Evolutionary conservation across 2,329 filamentous ascomycete genomes (phyloP), one percentile per base, ranked within the genome.

Genomic region (Cytospora leucostoma): DNA sequence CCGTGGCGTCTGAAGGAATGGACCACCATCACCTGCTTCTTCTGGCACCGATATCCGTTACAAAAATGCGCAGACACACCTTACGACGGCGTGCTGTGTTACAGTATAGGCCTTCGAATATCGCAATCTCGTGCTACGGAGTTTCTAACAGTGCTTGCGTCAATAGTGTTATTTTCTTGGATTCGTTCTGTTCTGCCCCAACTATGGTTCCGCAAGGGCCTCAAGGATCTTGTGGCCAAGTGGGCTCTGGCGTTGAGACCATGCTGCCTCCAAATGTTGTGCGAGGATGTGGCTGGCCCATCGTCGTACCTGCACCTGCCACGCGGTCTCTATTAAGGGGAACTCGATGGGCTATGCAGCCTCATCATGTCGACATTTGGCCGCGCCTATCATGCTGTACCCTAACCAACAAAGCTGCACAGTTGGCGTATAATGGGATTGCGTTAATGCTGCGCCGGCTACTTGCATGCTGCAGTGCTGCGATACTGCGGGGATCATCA

Each of bases 1-100:
- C 40, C 7, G 11, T 10, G 19, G 6, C 38, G 49, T 59, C 27
- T 38, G 19, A n/a, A 60, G 33, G 58, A 35, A 35, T 17, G 50
- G 50, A 34, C 27, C 51, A 35, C 32, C 35, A 17, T 49, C 32
- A 61, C 38, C 49, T 61, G 58, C 58, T 61, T 52, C 58, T 47
- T 61, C 1, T 11, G 50, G 58, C 38, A 61, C 58, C 58, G 51
- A 55, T 12, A 37, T 40, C 58, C 58, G 58, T 55, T 55, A 51
- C 51, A 54, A 32, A 50, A 8, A 54, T 8, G 51, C 51, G 27
- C 27, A 27, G 27, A 27, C 27, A 27, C 27, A 27, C 27, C 27
- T 27, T 15, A 32, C 38, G 32, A 17, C 32, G 37, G 37, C 21
- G n/a, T n/a, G n/a, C 32, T n/a, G 40, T 10, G 37, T 37, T 32